phyloP scores from a whole-genome alignment of 73 alveolate species.

The Paramecium bursaria region DNA sequence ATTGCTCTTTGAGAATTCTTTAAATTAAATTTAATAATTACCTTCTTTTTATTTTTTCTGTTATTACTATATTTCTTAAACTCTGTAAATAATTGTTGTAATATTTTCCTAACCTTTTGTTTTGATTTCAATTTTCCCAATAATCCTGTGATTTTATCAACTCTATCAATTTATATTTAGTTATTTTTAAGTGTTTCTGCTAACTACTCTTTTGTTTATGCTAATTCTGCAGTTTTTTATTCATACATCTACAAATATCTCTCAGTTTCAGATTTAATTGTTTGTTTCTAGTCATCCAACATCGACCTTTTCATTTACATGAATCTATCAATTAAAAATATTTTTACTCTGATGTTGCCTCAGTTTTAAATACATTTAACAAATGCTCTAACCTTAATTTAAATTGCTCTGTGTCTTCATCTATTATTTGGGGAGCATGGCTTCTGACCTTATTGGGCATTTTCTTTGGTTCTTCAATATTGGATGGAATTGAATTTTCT shows the following conservation, averaged over 20 bases:
- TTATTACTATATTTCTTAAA: slow-evolving; percentile 69
- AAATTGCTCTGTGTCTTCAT: slow-evolving; percentile 97
- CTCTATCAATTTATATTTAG: slow-evolving; percentile 68
- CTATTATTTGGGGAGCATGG: slow-evolving; percentile 88
- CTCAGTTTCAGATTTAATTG: slow-evolving; percentile 93
- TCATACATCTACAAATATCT: slow-evolving; percentile 91
- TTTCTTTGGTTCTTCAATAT: slow-evolving; percentile 41
- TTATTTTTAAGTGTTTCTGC: slow-evolving; percentile 77
- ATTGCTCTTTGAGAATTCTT: slow-evolving; percentile 63
- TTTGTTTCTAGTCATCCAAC: slow-evolving; percentile 86
- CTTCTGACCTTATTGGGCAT: slow-evolving; percentile 25
- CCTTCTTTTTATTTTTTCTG: slow-evolving; percentile 71
- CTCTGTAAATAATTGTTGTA: slow-evolving; percentile 71
- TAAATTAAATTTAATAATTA: not conserved
- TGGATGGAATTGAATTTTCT: slow-evolving; percentile 23
- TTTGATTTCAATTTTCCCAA: slow-evolving; percentile 73
- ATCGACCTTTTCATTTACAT: slow-evolving; percentile 92
- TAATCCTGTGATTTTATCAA: slow-evolving; percentile 75
- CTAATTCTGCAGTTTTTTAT: slow-evolving; percentile 90
- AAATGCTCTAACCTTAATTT: slow-evolving; percentile 89
- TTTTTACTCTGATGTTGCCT: slow-evolving; percentile 88
- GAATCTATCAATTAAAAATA: slow-evolving; percentile 35
- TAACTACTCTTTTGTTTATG: slow-evolving; percentile 90
- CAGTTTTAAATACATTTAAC: slow-evolving; percentile 90
- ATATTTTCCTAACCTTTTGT: slow-evolving; percentile 60